phyloP scores from a whole-genome alignment of 1,284 basidiomycete species.

The Hypsizygus ulmarius region DNA sequence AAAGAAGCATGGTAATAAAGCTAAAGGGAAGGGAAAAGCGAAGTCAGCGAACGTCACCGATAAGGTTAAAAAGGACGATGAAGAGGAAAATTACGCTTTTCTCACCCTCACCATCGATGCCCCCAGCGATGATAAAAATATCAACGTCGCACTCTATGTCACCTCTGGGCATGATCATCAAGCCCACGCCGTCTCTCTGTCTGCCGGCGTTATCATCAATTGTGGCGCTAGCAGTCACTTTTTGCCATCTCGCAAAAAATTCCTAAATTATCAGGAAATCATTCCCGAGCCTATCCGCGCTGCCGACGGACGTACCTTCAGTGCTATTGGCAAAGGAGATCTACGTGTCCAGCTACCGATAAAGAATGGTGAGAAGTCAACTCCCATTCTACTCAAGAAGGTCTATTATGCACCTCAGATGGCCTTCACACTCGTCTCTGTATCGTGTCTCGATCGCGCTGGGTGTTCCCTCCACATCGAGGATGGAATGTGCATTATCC shows the following conservation, averaged over 20 bases:
- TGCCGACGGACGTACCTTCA: constrained; percentile 10
- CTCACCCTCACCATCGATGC: constrained; percentile 4
- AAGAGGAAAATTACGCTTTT: constrained; percentile 1
- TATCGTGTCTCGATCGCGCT: constrained; percentile 24
- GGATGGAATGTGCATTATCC: constrained; percentile 22
- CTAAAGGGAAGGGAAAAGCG: no score
- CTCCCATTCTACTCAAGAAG: constrained; percentile 24
- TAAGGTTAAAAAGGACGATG: constrained; percentile 4
- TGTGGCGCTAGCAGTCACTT: constrained; percentile 7
- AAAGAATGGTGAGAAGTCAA: constrained; percentile 18
- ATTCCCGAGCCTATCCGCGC: constrained; percentile 18
- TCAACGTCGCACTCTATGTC: constrained; percentile 1
- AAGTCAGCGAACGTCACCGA: not conserved
- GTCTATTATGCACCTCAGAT: constrained; percentile 35
- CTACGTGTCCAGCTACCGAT: constrained; percentile 18
- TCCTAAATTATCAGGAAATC: constrained; percentile 20
- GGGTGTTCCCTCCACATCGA: constrained; percentile 23
- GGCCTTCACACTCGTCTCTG: constrained; percentile 33
- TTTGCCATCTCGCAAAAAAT: constrained; percentile 1
- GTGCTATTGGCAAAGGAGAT: constrained; percentile 20
- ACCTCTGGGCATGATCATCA: constrained; percentile 7
- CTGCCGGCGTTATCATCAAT: constrained; percentile 4
- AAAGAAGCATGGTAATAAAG: no score
- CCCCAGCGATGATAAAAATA: not conserved
- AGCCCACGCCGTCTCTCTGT: constrained; percentile 1